These are phyloP conservation scores for Bathelium albidoporum DNA, from an alignment of 495 filamentous ascomycete genomes.

Conservation along the genomic window DNA sequence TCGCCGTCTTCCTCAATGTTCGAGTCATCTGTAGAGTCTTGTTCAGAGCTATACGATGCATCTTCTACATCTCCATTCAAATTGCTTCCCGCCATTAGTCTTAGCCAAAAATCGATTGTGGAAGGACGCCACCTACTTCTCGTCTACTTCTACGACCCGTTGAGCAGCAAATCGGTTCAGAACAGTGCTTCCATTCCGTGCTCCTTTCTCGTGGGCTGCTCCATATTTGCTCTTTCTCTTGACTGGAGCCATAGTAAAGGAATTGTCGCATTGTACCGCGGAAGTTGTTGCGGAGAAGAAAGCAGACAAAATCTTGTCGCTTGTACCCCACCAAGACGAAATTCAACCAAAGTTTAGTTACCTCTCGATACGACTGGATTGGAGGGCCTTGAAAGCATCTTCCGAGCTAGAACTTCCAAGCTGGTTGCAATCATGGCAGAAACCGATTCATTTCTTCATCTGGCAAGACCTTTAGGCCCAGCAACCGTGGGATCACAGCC, in stretches of 20 bases:
- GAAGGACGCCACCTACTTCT: constrained; percentile 12
- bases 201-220: neutral
- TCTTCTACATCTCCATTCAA: neutral
- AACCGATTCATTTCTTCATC: constrained; percentile 79
- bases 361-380: neutral
- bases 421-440: constrained; percentile 61
- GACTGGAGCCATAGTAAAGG: neutral
- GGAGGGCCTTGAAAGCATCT: neutral
- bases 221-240: neutral
- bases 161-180: neutral
- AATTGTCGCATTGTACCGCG: neutral
- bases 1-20: constrained; percentile 23
- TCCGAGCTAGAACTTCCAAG: neutral
- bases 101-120: neutral
- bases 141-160: neutral
- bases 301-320: neutral
- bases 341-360: too few relatives aligned
- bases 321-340: constrained; percentile 1
- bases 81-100: neutral
- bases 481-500: constrained; percentile 64
- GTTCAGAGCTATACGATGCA: constrained; percentile 11
- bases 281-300: neutral
- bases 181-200: neutral
- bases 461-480: constrained; percentile 82
- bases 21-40: constrained; percentile 16